Conservation (phyloP, 805 yeast genomes). For the Metschnikowia picachoensis region DNA sequence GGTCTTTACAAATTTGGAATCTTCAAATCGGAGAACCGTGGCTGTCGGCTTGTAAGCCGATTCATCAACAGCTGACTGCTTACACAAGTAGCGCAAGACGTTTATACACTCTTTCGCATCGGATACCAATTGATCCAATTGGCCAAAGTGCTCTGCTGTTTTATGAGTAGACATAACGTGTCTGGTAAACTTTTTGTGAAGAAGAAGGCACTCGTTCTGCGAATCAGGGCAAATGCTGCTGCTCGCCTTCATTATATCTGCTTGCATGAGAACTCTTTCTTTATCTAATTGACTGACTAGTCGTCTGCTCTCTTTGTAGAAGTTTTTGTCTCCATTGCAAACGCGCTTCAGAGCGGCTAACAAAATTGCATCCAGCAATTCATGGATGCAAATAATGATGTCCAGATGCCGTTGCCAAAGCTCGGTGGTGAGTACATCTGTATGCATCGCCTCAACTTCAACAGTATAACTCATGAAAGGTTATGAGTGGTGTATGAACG, state of each 20-base stretch:
- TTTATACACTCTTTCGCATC: conserved; percentile 1
- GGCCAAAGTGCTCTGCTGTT: neutral
- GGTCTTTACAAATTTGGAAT: conserved; percentile 6
- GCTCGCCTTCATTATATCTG: too few species aligned
- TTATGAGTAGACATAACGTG: neutral
- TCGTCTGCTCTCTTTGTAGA: too few species aligned
- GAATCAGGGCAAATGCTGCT: too few species aligned
- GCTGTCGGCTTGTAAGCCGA: too few species aligned
- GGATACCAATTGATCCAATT: neutral
- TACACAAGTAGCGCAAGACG: neutral
- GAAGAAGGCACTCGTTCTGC: too few species aligned
- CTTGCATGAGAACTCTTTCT: too few species aligned
- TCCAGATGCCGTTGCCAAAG: conserved; percentile 9
- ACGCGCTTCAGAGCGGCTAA: neutral
- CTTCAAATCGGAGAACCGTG: too few species aligned
- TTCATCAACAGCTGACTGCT: neutral
- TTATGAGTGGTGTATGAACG: too few species aligned
- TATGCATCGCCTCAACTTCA: neutral
- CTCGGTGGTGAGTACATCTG: conserved; percentile 1
- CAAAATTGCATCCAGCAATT: conserved; percentile 1
- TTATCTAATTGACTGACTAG: too few species aligned
- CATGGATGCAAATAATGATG: neutral
- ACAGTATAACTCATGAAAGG: too few species aligned
- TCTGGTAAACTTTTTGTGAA: too few species aligned
- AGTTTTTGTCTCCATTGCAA: too few species aligned